phyloP scores from a whole-genome alignment of 257 asterid species.

The Solanum habrochaites region DNA sequence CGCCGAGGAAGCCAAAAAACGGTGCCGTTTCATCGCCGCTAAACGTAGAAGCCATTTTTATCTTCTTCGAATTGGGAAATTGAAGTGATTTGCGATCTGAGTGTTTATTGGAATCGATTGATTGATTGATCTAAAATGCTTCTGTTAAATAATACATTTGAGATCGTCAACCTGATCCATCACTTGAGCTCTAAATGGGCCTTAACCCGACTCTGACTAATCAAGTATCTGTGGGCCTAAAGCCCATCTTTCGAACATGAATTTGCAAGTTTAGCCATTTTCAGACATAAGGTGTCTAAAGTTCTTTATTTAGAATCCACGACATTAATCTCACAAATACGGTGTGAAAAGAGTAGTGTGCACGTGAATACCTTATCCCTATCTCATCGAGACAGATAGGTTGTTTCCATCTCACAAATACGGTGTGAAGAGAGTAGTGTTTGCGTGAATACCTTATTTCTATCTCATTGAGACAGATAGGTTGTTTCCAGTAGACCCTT shows the following conservation, averaged over 20 bases:
- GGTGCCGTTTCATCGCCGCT: conserved; percentile 81
- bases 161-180: not conserved
- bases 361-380: rapidly evolving
- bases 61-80: not conserved
- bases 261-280: not conserved
- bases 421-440: not conserved
- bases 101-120: not conserved
- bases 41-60: conserved; percentile 40
- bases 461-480: not conserved
- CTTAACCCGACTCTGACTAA: not conserved
- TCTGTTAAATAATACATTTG: not conserved
- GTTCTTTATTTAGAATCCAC: not conserved
- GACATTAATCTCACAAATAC: not conserved
- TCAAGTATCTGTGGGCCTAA: not conserved
- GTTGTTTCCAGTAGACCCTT: rapidly evolving
- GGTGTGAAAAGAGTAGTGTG: not conserved
- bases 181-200: not conserved
- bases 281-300: not conserved
- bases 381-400: not conserved
- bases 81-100: conserved; percentile 1
- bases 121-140: not conserved
- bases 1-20: conserved; percentile 76
- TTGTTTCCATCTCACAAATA: not conserved
- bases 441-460: rapidly evolving
- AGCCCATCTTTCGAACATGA: not conserved